Evolutionary conservation across 140 eudicot species (phyloP), one percentile per base, ranked within the genome.

Genomic region (Anethum foeniculum): DNA sequence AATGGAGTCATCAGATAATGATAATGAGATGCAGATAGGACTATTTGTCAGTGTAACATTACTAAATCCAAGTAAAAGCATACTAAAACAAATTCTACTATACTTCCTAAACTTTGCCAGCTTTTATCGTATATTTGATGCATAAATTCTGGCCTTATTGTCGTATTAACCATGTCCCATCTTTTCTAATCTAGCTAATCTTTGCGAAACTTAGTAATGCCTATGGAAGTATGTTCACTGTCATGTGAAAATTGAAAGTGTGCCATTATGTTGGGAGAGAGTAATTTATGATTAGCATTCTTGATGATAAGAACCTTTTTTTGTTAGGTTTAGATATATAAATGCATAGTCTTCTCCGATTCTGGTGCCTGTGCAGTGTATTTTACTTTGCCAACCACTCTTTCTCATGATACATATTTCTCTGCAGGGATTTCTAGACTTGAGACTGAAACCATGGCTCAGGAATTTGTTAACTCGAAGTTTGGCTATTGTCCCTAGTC

Each of bases 401-500:
- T 46, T 27, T 23, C 25, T 68, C 48, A 68, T 30, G 54, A 47
- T 75, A 39, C 28, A 38, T 80, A 28, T 74, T 58, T 80, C 32
- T 71, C 71, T 82, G 56, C 83, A 95, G 98, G 98, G 99, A 12
- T 95, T 95, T 86, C 97, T 95, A 77, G 91, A 95, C 82, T 85
- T 95, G 48, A 87, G 97, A 36, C 81, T 95, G 90, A 90, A 91
- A 83, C 97, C 99, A 83, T 95, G 99, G 99, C 83, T 95, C 30
- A 78, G 99, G 39, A 95, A 95, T 85, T 82, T 87, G 36, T 75
- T 95, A 71, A 95, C 99, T 73, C 88, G 99, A 71, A 86, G 92
- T 83, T 87, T 95, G 84, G 99, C 99, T 18, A 95, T 95, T 65
- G 88, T 93, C 83, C 99, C 99, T 65, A 95, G 99, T 83, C 87